Base-by-base conservation (phyloP, 495 filamentous ascomycete genomes). In the Polyplosphaeria fusca region DNA sequence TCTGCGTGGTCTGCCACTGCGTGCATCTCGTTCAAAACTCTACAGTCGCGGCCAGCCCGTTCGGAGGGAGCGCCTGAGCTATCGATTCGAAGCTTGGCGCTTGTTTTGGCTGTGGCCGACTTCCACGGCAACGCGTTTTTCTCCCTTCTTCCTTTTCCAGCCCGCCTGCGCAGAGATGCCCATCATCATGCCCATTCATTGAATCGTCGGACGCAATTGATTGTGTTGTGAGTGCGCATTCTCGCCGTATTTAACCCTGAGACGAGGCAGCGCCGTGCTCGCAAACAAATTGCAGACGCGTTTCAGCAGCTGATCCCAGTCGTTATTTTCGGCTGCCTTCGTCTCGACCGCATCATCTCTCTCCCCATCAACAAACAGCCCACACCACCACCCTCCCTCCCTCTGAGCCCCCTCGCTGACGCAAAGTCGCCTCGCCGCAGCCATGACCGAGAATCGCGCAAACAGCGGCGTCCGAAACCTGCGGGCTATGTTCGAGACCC, bases 401-500 rank as follows among this genome's bases (percentile, higher is more conserved):
- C 45, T 68, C 38, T 30, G 42, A 13, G 49, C 55, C n/a, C n/a
- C 48, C 32, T 43, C 43, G 47, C 62, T 65, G 62, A 65, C 62
- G 42, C 27, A 23, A 28, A 26, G 25, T 26, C 42, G 19, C 43
- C 38, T 41, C 35, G 27, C 38, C 41, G 52, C 60, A 73, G 71
- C 70, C 67, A 83, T 83, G 79, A 71, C 76, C 50, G 70, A 73
- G 28, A 73, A 69, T 62, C 73, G 71, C 37, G 70, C 76, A 41
- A 68, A 58, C 58, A 76, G 77, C 44, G 82, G 81, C 41, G 80
- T 86, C 57, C 76, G 80, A 69, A 89, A 86, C 74, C 81, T 96
- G 55, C 82, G 89, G 52, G 91, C 91, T 64, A 89, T 88, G 78
- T 96, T 96, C 68, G 91, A 96, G 77, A 84, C 81, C 61, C 82